Percentiles rank a stretch among this genome's conserved stretches.
phyloP scores from a whole-genome alignment of 2,329 filamentous ascomycete genomes.

The Ceratocystis alfenasii region DNA sequence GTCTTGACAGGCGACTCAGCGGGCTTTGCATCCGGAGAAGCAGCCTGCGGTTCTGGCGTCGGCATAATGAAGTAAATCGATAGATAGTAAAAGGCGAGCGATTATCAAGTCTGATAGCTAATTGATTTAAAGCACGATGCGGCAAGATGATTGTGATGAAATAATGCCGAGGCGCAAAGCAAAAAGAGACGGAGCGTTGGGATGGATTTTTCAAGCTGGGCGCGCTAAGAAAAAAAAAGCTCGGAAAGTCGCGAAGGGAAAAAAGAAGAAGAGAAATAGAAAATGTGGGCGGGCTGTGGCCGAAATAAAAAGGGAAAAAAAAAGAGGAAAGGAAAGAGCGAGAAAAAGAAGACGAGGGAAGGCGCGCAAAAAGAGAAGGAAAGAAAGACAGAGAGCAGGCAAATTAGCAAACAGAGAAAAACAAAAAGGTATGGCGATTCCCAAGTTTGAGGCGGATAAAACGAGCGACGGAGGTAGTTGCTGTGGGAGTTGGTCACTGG shows the following conservation, averaged over 20 bases:
- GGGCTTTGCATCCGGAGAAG: conserved; percentile 12
- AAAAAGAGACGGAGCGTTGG: not conserved
- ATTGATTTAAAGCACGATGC: conserved; percentile 11
- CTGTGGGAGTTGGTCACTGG: not conserved
- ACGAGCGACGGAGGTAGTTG: conserved; percentile 11
- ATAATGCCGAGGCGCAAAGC: not conserved
- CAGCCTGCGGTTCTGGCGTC: conserved; percentile 16
- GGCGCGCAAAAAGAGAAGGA: not conserved
- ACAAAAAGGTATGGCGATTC: conserved; percentile 1
- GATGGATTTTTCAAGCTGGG: not conserved
- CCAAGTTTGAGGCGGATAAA: not conserved
- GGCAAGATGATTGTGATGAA: not conserved
- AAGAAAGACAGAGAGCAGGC: not conserved
- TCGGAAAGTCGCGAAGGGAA: not conserved
- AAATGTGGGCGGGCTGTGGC: conserved; percentile 11
- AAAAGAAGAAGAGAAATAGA: not conserved
- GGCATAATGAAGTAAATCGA: conserved; percentile 15
- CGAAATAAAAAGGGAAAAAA: conserved; percentile 7
- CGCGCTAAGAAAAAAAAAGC: conserved; percentile 1
- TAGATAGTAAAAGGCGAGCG: not conserved
- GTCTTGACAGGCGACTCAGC: conserved; percentile 17
- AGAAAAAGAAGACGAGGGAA: not conserved
- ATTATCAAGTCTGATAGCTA: not conserved
- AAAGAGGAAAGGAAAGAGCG: not conserved
- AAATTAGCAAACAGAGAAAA: conserved; percentile 6